These are phyloP conservation scores for Leucocoprinus leucothites DNA, from an alignment of 768 basidiomycete genomes.

Conservation along the genomic window DNA sequence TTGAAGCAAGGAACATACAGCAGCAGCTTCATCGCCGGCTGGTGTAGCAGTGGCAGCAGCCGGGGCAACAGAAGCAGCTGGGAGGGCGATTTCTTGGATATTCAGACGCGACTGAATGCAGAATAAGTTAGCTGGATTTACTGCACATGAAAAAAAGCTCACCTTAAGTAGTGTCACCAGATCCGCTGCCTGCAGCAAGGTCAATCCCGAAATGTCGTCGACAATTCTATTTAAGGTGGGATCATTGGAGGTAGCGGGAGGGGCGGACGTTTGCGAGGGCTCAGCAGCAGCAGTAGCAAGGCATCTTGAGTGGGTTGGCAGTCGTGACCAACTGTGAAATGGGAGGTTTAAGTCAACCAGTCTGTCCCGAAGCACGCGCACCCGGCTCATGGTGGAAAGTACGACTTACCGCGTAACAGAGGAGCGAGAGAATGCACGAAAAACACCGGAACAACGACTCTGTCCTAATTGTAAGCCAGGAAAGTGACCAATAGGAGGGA, in stretches of 20 bases:
- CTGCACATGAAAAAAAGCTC: not conserved
- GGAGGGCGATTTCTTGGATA: conserved; percentile 96
- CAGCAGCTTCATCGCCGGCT: conserved; percentile 62
- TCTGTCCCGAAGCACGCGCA: conserved; percentile 8
- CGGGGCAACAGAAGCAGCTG: conserved; percentile 64
- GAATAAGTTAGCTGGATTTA: not conserved
- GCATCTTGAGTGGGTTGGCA: conserved; percentile 45
- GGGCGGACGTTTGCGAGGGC: conserved; percentile 36
- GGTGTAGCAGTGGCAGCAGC: conserved; percentile 53
- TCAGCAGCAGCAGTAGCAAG: conserved; percentile 53
- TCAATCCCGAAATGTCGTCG: conserved; percentile 86
- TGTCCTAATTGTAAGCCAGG: conserved; percentile 17
- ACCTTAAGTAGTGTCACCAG: conserved; percentile 91
- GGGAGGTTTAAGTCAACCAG: conserved; percentile 8
- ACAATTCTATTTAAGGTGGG: conserved; percentile 80
- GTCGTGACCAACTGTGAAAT: conserved; percentile 33
- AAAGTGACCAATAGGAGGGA: not conserved
- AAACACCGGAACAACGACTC: conserved; percentile 42
- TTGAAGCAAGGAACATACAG: conserved; percentile 45
- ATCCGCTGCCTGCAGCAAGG: conserved; percentile 93
- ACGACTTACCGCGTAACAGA: conserved; percentile 32
- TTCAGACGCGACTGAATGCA: conserved; percentile 75
- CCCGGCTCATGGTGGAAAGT: not conserved
- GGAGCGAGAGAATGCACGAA: conserved; percentile 41
- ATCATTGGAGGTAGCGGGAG: conserved; percentile 48